Conservation (phyloP, 2,329 filamentous ascomycete species). For the Dendrostoma leiphaemia region DNA sequence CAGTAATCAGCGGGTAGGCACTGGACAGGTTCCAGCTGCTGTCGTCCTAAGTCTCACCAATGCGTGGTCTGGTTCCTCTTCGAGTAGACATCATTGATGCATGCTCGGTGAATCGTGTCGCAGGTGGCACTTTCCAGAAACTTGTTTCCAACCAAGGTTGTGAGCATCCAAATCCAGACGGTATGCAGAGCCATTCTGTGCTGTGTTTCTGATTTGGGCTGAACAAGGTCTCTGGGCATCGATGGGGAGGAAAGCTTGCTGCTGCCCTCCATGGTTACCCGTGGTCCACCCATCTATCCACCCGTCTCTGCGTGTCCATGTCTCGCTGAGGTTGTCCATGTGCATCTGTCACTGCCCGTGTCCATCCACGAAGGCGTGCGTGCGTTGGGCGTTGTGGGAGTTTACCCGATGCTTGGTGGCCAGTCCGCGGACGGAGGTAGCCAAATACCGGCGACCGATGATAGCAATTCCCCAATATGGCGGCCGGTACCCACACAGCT, state of each 20-base stretch:
- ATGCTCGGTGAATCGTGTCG: neutral
- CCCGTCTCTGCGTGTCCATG: neutral
- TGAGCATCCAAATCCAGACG: neutral
- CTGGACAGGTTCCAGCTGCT: neutral
- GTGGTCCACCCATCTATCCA: too few relatives aligned
- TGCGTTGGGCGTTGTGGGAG: neutral
- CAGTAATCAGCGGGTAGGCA: too few relatives aligned
- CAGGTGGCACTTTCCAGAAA: neutral
- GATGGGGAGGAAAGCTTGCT: too few relatives aligned
- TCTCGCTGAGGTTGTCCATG: neutral
- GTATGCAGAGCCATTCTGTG: neutral
- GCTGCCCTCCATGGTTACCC: too few relatives aligned
- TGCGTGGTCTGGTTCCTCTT: neutral
- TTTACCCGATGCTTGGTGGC: neutral
- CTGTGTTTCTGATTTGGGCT: neutral
- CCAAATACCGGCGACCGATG: too few relatives aligned
- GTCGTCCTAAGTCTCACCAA: too few relatives aligned
- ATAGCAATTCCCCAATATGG: neutral
- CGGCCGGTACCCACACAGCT: neutral
- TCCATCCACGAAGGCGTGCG: neutral
- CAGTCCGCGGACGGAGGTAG: too few relatives aligned
- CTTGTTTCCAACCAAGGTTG: neutral
- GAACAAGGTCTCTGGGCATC: too few relatives aligned
- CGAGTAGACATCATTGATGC: neutral
- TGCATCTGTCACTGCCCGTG: neutral